Evolutionary conservation across 176 grass and related monocot genomes (phyloP).

Genomic region (Ensete glaucum): DNA sequence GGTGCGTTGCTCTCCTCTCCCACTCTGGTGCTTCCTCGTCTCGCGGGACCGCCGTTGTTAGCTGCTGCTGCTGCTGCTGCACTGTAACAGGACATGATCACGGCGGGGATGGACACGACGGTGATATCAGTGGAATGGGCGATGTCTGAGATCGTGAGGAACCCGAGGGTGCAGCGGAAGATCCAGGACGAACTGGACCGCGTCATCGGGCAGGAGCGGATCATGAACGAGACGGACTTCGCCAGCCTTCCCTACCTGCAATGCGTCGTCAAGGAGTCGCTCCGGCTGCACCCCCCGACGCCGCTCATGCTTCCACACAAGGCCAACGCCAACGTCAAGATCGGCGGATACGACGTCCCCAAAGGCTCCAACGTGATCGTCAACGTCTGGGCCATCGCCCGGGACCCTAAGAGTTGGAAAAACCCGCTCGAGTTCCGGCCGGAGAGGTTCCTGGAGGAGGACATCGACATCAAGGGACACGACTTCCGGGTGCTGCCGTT

Average conservation of each 20-base stretch:
- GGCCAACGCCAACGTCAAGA: conserved; percentile 39
- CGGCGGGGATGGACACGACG: conserved; percentile 63
- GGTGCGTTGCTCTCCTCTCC: conserved; percentile 26
- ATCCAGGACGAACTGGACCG: conserved; percentile 50
- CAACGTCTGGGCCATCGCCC: conserved; percentile 59
- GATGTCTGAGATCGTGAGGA: conserved; percentile 50
- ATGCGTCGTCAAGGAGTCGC: conserved; percentile 54
- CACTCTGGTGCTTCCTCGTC: neutral
- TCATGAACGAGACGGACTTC: conserved; percentile 51
- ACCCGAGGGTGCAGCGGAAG: conserved; percentile 59
- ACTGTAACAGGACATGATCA: conserved; percentile 12
- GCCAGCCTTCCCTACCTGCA: conserved; percentile 48
- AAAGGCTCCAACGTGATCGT: conserved; percentile 56
- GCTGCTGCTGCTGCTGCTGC: neutral
- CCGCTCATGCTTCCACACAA: conserved; percentile 76
- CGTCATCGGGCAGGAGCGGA: conserved; percentile 30
- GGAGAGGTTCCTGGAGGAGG: conserved; percentile 49
- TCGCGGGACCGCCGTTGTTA: neutral
- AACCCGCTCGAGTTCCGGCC: conserved; percentile 56
- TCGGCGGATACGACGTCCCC: conserved; percentile 49
- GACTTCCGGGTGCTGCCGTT: conserved; percentile 60
- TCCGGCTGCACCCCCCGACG: conserved; percentile 51
- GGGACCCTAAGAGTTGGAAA: conserved; percentile 47
- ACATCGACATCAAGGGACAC: conserved; percentile 55
- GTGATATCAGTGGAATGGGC: conserved; percentile 65